Percentiles rank a stretch among this genome's conserved stretches.
Evolutionary conservation across 148 eudicot genomes (phyloP).

Genomic region (Vaccinium macrocarpon): DNA sequence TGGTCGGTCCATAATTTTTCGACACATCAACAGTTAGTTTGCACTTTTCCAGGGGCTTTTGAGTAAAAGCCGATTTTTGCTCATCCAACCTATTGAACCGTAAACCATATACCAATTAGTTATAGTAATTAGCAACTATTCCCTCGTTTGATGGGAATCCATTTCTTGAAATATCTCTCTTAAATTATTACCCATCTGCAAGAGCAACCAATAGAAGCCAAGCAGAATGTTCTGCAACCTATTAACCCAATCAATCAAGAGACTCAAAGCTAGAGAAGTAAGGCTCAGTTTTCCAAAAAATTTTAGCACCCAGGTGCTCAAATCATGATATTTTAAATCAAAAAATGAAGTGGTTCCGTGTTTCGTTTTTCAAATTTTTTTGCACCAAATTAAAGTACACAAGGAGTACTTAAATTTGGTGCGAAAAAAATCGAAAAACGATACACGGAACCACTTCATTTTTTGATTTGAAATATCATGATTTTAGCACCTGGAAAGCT

Average conservation of each 20-base stretch:
- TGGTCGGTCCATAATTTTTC: neutral
- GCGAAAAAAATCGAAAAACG: no score
- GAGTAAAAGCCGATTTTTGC: neutral
- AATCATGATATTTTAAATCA: no score
- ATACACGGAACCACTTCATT: no score
- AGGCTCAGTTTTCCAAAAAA: no score
- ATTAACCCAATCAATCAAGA: neutral
- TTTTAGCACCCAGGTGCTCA: no score
- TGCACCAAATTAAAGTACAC: no score
- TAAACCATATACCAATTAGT: neutral
- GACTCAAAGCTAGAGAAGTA: neutral
- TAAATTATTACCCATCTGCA: neutral
- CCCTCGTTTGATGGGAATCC: neutral
- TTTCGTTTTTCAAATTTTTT: no score
- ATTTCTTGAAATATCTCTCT: neutral
- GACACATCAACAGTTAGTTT: neutral
- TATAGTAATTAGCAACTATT: neutral
- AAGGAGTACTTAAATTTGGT: no score
- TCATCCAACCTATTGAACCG: neutral
- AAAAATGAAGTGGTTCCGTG: no score
- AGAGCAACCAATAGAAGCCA: slow-evolving; percentile 2
- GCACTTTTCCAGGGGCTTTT: neutral
- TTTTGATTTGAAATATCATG: no score
- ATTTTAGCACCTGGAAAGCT: no score
- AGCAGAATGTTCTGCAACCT: neutral